A percentile compares a stretch with the other conserved stretches of the same genome.
These are phyloP conservation scores for Microcyclospora pomicola DNA, from an alignment of 2,329 filamentous ascomycete genomes.

Conservation along the genomic window DNA sequence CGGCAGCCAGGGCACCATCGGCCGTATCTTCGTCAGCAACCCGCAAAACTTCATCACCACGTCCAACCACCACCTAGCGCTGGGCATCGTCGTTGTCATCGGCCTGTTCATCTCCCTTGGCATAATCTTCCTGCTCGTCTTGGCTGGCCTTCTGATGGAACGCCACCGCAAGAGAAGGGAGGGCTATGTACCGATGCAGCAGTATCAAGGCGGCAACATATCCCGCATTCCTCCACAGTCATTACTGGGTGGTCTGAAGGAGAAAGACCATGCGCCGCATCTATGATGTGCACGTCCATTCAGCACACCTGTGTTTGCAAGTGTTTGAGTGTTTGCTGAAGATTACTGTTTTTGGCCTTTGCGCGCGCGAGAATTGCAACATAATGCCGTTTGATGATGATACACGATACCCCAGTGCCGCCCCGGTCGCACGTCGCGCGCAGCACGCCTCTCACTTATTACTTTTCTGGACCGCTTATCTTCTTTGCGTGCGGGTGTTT, in stretches of 20 bases:
- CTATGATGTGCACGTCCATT: constrained; percentile 4
- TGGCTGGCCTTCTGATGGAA: constrained; percentile 61
- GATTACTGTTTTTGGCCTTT: no score
- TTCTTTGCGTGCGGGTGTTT: no score
- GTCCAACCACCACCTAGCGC: constrained; percentile 44
- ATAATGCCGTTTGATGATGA: no score
- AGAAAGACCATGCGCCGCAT: constrained; percentile 12
- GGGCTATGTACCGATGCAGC: constrained; percentile 67
- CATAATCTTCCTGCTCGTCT: constrained; percentile 63
- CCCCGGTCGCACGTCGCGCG: no score
- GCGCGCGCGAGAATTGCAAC: no score
- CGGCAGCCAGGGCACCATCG: constrained; percentile 57
- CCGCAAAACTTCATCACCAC: constrained; percentile 53
- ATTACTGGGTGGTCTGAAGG: constrained; percentile 16
- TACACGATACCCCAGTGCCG: no score
- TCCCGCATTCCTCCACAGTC: constrained; percentile 36
- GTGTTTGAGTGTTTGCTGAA: no score
- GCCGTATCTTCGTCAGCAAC: constrained; percentile 71
- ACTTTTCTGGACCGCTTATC: no score
- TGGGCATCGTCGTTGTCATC: constrained; percentile 70
- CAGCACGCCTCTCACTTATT: no score
- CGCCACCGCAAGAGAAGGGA: constrained; percentile 62
- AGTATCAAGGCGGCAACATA: constrained; percentile 37
- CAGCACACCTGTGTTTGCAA: no score
- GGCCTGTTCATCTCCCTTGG: constrained; percentile 64